A percentile compares a stretch with the other conserved stretches of the same genome.
Evolutionary conservation across 208 protist species (phyloP).

Genomic region (Trichomonas gallinae): DNA sequence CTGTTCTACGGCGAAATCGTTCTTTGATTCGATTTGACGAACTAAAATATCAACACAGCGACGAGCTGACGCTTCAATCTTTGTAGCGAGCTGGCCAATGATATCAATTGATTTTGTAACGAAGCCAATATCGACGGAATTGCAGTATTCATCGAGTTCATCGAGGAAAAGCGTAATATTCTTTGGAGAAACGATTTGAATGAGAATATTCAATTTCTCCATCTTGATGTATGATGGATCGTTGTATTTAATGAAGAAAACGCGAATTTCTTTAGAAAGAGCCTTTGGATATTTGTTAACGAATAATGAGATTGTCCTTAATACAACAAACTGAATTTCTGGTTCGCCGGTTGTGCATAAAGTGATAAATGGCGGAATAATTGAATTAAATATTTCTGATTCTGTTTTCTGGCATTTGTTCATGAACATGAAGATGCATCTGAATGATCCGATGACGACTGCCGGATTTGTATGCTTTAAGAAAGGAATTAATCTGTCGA

Average conservation of each 20-base stretch:
- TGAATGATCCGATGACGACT: conserved; percentile 84
- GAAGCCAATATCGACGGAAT: conserved; percentile 86
- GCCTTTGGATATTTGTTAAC: conserved; percentile 64
- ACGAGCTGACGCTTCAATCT: conserved; percentile 69
- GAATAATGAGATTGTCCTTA: conserved; percentile 92
- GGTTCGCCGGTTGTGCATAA: conserved; percentile 59
- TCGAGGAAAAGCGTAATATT: conserved; percentile 66
- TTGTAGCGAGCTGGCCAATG: conserved; percentile 85
- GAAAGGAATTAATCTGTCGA: conserved; percentile 73
- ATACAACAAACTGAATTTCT: conserved; percentile 91
- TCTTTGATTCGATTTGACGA: conserved; percentile 59
- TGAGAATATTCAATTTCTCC: conserved; percentile 86
- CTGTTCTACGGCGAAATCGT: conserved; percentile 84
- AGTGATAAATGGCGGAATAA: conserved; percentile 67
- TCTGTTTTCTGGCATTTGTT: conserved; percentile 47
- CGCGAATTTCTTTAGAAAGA: conserved; percentile 40
- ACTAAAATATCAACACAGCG: conserved; percentile 70
- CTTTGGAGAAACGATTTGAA: conserved; percentile 63
- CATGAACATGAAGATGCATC: conserved; percentile 65
- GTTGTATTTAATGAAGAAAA: conserved; percentile 92
- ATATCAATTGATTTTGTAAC: conserved; percentile 78
- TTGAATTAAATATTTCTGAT: conserved; percentile 63
- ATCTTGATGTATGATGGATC: conserved; percentile 92
- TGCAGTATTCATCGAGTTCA: conserved; percentile 79
- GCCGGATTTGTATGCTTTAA: conserved; percentile 88